A percentile compares a stretch with the other conserved stretches of the same genome.
phyloP scores from a whole-genome alignment of 805 yeast species.

The Saturnispora dispora region DNA sequence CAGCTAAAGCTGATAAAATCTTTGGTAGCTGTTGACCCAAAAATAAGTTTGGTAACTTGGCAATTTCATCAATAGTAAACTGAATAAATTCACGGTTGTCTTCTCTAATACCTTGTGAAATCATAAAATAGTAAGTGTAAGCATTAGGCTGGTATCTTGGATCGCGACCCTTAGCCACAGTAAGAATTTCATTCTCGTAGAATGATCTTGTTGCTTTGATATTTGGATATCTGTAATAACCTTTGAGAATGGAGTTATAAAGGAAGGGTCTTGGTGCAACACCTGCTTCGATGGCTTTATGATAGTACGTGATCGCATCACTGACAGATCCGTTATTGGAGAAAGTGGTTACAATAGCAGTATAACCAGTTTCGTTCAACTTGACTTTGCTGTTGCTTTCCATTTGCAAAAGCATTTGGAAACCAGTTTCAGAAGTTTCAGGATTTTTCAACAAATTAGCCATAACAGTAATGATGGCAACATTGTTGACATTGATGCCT shows the following conservation, averaged over 20 bases:
- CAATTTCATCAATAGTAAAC: conserved; percentile 32
- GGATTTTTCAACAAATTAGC: conserved; percentile 43
- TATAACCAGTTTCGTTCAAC: conserved; percentile 32
- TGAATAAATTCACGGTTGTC: conserved; percentile 28
- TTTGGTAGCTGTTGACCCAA: conserved; percentile 36
- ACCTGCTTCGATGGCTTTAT: conserved; percentile 27
- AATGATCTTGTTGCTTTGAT: conserved; percentile 32
- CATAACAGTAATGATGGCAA: conserved; percentile 43
- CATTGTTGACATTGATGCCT: conserved; percentile 32
- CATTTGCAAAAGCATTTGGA: conserved; percentile 37
- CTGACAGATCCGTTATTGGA: conserved; percentile 32
- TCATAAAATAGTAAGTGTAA: conserved; percentile 40
- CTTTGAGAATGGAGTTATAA: conserved; percentile 41
- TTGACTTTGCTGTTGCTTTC: conserved; percentile 23
- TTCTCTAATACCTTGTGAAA: conserved; percentile 30
- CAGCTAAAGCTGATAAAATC: conserved; percentile 20
- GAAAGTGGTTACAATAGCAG: conserved; percentile 41
- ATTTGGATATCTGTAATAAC: conserved; percentile 33
- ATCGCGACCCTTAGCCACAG: conserved; percentile 11
- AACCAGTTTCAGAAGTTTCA: conserved; percentile 42
- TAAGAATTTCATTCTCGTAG: conserved; percentile 28
- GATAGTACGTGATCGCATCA: conserved; percentile 35
- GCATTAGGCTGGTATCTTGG: conserved; percentile 33
- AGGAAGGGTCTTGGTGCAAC: conserved; percentile 30
- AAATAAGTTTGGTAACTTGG: conserved; percentile 20